Base-by-base conservation (phyloP, 2,329 filamentous ascomycete species). In the Curvularia verruculosa region DNA sequence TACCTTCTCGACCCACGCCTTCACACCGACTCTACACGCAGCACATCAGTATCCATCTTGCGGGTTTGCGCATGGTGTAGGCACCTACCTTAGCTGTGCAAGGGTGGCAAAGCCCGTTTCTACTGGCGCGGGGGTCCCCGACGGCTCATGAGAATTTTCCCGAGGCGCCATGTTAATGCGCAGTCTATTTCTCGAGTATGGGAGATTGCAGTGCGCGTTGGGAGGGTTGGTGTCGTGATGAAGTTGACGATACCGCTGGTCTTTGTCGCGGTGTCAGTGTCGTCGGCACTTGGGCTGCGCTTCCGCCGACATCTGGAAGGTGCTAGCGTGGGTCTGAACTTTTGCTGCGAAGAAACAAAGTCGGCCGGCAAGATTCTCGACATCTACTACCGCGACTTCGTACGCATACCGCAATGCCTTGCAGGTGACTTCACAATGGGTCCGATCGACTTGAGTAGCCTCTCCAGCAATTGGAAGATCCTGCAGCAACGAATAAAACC, bases 31-130 rank as follows among this genome's bases (percentile, higher is more conserved):
- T 65, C 86, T 89, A 68, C 59, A 69, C 49, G 51, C 58, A 52
- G 58, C 44, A n/a, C 64, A 72, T 72, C 61, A 72, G 69, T 65
- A 61, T 66, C 57, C 65, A 70, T 67, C 56, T 59, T 44, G 15
- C 52, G 49, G 58, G 19, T 24, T 71, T 64, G 69, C 68, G 75
- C 52, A 55, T 57, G 39, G 43, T 64, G 54, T 71, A 18, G 62
- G 61, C 66, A 79, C 86, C 70, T 82, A 91, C 89, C 86, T 85
- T 67, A 98, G 83, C 28, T 92, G 94, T 68, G 92, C 89, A 60
- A 95, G 81, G 34, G 92, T 97, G 66, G 93, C 92, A 72, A 88
- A 88, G 54, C 92, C 89, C 74, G 89, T 96, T 76, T 94, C 85
- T 29, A 86, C 81, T 51, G 85, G 84, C 62, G 83, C 83, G 43